Base-by-base conservation (phyloP, 2,329 filamentous ascomycete species). In the Aspergillus sp. region DNA sequence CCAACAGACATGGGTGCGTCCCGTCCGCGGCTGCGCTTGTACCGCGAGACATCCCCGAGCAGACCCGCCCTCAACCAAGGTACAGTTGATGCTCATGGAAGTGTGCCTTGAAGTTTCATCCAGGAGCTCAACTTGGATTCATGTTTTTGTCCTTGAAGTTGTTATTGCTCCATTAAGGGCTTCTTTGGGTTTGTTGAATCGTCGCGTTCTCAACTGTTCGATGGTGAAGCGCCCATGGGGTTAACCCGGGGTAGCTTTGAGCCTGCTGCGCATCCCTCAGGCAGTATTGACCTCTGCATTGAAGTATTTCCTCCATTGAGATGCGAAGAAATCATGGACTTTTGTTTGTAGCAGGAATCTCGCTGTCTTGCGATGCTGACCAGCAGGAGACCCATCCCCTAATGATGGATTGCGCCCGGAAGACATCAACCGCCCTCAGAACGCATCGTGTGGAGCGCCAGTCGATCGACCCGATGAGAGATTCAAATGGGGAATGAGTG, bases 11-110 rank as follows among this genome's bases (percentile, higher is more conserved):
- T 17, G 35, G 35, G 11, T 22, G 40, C 16, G 7, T 42, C 40
- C 16, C 57, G 56, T 57, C 54, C 58, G 62, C 59, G 52, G 57
- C 55, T 55, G 59, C 60, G 58, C 57, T 60, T 58, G 58, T 55
- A 57, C 56, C 54, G 53, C 54, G 52, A 54, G 50, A 53, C 42
- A 49, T 40, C 45, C 24, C 48, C 41, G n/a, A 30, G 30, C 40
- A 46, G 44, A 43, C 55, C 53, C 53, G 51, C 47, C 44, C 41
- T 40, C 47, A 49, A 42, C 40, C 20, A 30, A 24, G 30, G 38
- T 13, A 36, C 32, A 19, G 50, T 47, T 47, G 45, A 20, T 45
- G 19, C 22, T 20, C 26, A 46, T 17, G 40, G 40, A 4, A 38
- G 33, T n/a, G n/a, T 13, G 8, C 26, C 30, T 48, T 35, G 36